A percentile compares a stretch with the other conserved stretches of the same genome.
Evolutionary conservation across 2,329 filamentous ascomycete species (phyloP).

Genomic region (Cytospora piceicola): DNA sequence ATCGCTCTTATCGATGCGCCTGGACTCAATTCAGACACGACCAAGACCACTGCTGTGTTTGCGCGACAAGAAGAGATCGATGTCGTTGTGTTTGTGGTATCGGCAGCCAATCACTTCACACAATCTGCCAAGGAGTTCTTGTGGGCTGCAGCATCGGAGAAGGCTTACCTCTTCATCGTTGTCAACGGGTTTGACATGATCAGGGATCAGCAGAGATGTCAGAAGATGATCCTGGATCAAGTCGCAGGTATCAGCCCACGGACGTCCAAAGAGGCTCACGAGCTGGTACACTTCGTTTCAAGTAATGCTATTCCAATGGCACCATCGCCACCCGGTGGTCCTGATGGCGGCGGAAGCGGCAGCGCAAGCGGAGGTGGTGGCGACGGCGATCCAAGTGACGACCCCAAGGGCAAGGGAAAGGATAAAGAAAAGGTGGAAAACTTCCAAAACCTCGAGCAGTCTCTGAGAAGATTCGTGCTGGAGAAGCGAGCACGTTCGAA

Average conservation of each 20-base stretch:
- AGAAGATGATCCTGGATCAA: constrained; percentile 92
- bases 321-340: constrained; percentile 59
- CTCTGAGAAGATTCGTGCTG: constrained; percentile 87
- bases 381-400: constrained; percentile 59
- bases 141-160: constrained; percentile 90
- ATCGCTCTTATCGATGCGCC: constrained; percentile 97
- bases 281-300: constrained; percentile 96
- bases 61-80: constrained; percentile 98
- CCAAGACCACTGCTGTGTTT: constrained; percentile 97
- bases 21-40: constrained; percentile 91
- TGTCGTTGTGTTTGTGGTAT: constrained; percentile 97
- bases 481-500: constrained; percentile 96
- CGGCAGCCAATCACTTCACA: constrained; percentile 96
- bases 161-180: constrained; percentile 98
- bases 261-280: constrained; percentile 88
- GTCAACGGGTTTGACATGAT: constrained; percentile 98
- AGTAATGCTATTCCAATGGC: constrained; percentile 89
- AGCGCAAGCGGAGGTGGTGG: constrained; percentile 58
- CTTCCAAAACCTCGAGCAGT: constrained; percentile 87
- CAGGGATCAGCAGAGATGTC: constrained; percentile 84
- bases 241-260: constrained; percentile 84
- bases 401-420: constrained; percentile 79
- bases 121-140: constrained; percentile 98
- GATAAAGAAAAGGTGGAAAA: constrained; percentile 86
- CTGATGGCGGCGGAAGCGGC: constrained; percentile 57